Evolutionary conservation across 352 stramenopile genomes (phyloP).

Genomic region (Peronospora farinosa): DNA sequence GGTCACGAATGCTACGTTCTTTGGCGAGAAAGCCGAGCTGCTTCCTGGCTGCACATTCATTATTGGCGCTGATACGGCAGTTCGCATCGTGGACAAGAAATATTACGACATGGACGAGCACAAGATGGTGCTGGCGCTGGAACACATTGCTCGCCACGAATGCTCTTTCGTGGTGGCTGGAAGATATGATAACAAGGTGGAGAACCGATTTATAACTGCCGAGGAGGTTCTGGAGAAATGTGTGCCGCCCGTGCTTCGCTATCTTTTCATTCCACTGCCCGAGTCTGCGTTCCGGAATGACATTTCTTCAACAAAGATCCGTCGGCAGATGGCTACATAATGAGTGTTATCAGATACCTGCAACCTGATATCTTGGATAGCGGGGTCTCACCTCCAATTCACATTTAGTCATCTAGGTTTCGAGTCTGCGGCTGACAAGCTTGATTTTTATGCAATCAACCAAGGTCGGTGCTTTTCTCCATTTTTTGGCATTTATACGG

Average conservation of each 20-base stretch:
- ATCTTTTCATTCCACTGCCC: slow-evolving; percentile 64
- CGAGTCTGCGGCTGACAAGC: no score
- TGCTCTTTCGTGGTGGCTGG: slow-evolving; percentile 87
- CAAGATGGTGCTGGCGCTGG: slow-evolving; percentile 70
- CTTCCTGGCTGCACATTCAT: slow-evolving; percentile 76
- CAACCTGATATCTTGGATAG: no score
- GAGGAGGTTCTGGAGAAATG: slow-evolving; percentile 43
- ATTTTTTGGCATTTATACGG: no score
- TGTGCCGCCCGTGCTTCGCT: slow-evolving; percentile 42
- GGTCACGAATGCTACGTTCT: slow-evolving; percentile 75
- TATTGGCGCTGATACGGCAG: slow-evolving; percentile 85
- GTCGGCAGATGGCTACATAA: slow-evolving; percentile 23
- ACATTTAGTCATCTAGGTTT: no score
- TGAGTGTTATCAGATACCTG: background rate
- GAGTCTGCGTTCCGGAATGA: slow-evolving; percentile 82
- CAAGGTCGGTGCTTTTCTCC: no score
- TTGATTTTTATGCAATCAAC: no score
- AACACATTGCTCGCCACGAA: slow-evolving; percentile 47
- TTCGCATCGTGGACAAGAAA: slow-evolving; percentile 85
- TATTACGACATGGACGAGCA: slow-evolving; percentile 81
- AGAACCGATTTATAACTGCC: slow-evolving; percentile 46
- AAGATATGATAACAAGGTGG: slow-evolving; percentile 51
- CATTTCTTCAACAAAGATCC: slow-evolving; percentile 83
- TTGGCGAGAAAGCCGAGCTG: slow-evolving; percentile 75
- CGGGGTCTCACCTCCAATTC: no score